Conservation (phyloP, 139 green algal species). For the Astrephomene gubernaculifera region DNA sequence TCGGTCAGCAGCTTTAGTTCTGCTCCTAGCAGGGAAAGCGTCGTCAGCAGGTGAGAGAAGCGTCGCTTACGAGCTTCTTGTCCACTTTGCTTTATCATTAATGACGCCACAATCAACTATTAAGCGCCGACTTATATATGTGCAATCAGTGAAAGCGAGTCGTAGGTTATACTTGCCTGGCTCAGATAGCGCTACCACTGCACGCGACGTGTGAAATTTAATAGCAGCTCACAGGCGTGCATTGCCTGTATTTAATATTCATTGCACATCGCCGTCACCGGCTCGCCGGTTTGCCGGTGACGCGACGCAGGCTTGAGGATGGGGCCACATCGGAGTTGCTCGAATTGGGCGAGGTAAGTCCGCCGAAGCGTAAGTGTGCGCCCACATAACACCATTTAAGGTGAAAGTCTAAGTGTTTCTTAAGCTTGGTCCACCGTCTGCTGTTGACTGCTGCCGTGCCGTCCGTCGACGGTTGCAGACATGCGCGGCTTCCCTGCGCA, state of each 20-base stretch:
- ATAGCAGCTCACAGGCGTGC: not conserved
- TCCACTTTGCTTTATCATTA: too few species aligned
- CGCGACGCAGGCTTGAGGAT: constrained; percentile 5
- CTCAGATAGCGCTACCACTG: not conserved
- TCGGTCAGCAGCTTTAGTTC: constrained; percentile 27
- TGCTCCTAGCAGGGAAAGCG: constrained; percentile 9
- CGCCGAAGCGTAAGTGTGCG: not conserved
- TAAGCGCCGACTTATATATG: too few species aligned
- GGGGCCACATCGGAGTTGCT: not conserved
- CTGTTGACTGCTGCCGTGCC: not conserved
- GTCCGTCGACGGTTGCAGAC: not conserved
- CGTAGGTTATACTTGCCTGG: not conserved
- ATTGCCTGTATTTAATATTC: not conserved
- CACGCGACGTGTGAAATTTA: not conserved
- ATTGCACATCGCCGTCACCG: not conserved
- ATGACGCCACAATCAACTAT: too few species aligned
- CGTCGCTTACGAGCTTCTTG: too few species aligned
- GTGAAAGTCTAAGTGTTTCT: too few species aligned
- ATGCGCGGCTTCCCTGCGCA: too few species aligned
- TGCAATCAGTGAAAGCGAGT: not conserved
- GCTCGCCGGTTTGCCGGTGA: not conserved
- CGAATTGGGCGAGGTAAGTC: constrained; percentile 14
- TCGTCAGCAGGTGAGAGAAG: constrained; percentile 4
- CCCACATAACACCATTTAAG: not conserved
- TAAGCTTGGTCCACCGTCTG: too few species aligned